Evolutionary conservation across 1,284 basidiomycete genomes (phyloP), one percentile per base, ranked within the genome.

Genomic region (Sanguinoderma infundibulare): DNA sequence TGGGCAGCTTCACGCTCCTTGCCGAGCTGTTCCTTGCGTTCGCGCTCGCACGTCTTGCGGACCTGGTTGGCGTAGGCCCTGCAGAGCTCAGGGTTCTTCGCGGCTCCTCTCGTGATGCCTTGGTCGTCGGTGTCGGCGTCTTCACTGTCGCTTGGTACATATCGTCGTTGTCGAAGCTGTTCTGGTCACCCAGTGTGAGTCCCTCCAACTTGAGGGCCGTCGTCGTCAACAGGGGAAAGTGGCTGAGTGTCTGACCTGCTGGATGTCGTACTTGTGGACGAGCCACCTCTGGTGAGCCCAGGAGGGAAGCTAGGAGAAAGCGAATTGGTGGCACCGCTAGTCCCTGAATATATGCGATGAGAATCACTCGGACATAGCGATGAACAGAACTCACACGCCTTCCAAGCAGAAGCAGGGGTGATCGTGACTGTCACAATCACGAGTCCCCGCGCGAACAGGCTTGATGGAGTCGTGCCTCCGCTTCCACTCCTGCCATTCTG

Each of bases 41-140:
- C 55, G 20, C 28, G 26, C 15, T 50, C 42, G 24, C 44, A 46
- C 38, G 58, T 39, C 34, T 56, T 47, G 28, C 61, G 50, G 35
- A 51, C 6, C 26, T 51, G 62, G 5, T 52, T 49, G 2, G 51
- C 62, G 42, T 67, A 65, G 32, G 66, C 57, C 30, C 44, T 53
- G 57, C 72, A 74, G 17, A 67, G 38, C 34, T 60, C 30, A 49
- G 55, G 63, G 12, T 63, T 39, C 40, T 51, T 52, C 26, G 24
- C 49, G 7, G 39, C 39, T 5, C 38, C 53, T n/a, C 47, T 55
- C 32, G 22, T 40, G 32, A 56, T 44, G 10, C 24, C 36, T 1
- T 47, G 26, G n/a, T n/a, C n/a, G n/a, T 53, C 60, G 7, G 60
- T 49, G 8, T 54, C 60, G 32, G 36, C 55, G 20, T 47, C 34